These are phyloP conservation scores for Spiromastix sp. DNA, from an alignment of 2,329 filamentous ascomycete genomes.

Conservation along the genomic window DNA sequence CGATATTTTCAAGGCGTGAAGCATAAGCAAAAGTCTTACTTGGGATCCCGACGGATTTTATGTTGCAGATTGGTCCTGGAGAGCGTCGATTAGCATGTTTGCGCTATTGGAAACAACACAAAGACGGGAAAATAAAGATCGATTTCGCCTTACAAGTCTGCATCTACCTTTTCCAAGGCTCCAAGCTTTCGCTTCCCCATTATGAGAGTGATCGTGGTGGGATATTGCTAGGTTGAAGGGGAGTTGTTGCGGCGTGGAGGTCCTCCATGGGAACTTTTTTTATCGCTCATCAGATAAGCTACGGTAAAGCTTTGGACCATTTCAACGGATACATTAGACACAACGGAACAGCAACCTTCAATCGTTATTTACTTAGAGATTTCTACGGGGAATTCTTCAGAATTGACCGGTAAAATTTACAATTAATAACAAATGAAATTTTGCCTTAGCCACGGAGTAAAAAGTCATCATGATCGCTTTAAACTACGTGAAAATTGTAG, in stretches of 20 bases:
- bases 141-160: slow-evolving; percentile 54
- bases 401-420: neutral
- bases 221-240: no score
- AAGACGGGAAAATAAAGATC: slow-evolving; percentile 14
- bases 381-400: no score
- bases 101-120: slow-evolving; percentile 13
- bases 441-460: slow-evolving; percentile 14
- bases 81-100: slow-evolving; percentile 9
- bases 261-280: slow-evolving; percentile 34
- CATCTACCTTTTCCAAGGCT: slow-evolving; percentile 90
- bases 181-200: slow-evolving; percentile 86
- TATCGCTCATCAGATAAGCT: no score
- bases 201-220: neutral
- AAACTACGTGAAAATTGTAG: slow-evolving; percentile 31
- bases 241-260: no score
- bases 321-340: no score
- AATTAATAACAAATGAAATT: slow-evolving; percentile 13
- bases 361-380: no score
- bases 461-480: slow-evolving; percentile 32
- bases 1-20: neutral
- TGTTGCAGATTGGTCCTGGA: slow-evolving; percentile 71
- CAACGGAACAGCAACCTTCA: no score
- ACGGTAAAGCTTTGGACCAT: no score
- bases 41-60: slow-evolving; percentile 80
- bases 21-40: slow-evolving; percentile 38